Conservation (phyloP, 371 early-diverging fungal species). For the Mucor saturninus region DNA sequence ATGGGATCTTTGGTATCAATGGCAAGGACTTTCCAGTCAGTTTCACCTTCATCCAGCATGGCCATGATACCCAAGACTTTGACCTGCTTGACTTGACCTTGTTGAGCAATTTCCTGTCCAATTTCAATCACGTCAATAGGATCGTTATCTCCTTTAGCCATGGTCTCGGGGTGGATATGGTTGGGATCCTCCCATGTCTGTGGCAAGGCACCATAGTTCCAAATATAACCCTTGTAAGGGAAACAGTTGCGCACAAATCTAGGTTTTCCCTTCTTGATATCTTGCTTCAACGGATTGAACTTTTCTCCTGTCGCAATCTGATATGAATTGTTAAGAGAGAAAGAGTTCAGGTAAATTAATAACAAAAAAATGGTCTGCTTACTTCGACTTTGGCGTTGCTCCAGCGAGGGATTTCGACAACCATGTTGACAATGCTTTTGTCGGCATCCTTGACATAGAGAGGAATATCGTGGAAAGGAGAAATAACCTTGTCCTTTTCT, state of each 20-base stretch:
- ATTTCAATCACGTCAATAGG: constrained; percentile 99
- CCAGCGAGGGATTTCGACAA: constrained; percentile 99
- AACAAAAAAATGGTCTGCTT: not conserved
- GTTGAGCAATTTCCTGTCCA: constrained; percentile 86
- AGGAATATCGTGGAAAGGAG: constrained; percentile 99
- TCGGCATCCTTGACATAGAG: constrained; percentile 80
- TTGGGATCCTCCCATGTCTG: constrained; percentile 99
- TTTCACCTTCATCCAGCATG: constrained; percentile 98
- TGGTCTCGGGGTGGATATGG: constrained; percentile 83
- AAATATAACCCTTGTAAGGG: constrained; percentile 99
- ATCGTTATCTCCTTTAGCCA: constrained; percentile 96
- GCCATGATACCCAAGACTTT: constrained; percentile 98
- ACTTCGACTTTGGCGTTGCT: constrained; percentile 99
- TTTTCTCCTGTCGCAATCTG: constrained; percentile 74
- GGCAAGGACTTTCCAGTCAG: constrained; percentile 99
- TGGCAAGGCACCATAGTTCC: constrained; percentile 99
- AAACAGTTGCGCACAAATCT: constrained; percentile 99
- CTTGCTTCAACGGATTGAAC: constrained; percentile 99
- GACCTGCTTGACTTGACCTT: constrained; percentile 98
- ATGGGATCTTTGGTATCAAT: constrained; percentile 96
- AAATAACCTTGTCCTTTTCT: constrained; percentile 77
- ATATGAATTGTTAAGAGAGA: not conserved
- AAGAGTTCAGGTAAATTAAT: not conserved
- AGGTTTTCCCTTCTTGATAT: constrained; percentile 98
- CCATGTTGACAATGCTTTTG: constrained; percentile 92